Evolutionary conservation across 768 basidiomycete genomes (phyloP), one percentile per base, ranked within the genome.

Genomic region (Leucocoprinus birnbaumii): DNA sequence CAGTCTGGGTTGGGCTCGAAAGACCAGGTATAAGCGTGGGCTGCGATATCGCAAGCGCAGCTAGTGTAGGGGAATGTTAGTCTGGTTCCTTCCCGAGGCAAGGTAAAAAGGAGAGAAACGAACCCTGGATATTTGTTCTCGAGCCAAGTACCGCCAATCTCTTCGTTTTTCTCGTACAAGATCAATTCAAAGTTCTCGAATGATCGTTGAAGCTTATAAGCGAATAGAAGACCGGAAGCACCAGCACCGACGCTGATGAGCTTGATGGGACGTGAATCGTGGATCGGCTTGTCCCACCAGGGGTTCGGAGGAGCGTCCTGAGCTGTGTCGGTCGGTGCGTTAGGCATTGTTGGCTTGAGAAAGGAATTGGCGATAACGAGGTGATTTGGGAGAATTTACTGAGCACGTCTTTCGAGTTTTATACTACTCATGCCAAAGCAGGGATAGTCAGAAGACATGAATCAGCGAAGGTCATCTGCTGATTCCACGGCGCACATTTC

Each of bases 81-180:
- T 38, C 13, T 18, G 3, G 1, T 9, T 48, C 3, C 13, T 18
- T 19, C 5, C 11, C 31, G 5, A 11, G 24, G 43, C n/a, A n/a
- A 16, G 47, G 14, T 19, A 14, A 19, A n/a, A 18, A 24, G 46
- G 13, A 22, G 2, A 14, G 22, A 54, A 11, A 25, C 41, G 11
- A 38, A 68, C 69, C 70, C 71, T 11, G 71, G 72, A 59, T 73
- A 72, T 54, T 58, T 64, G 60, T 73, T 73, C 54, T 70, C 70
- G 16, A 62, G 63, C 71, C 70, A 71, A 4, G 72, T 73, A 24
- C 71, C 71, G 10, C 60, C 60, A 1, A 73, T 26, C 0, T 63
- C 57, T 14, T 59, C 63, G 56, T 72, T 73, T 58, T 71, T 71
- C 14, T 73, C 71, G 53, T 71, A 73, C 11, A 69, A 16, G 5